phyloP scores from a whole-genome alignment of 2,329 filamentous ascomycete genomes.

The Coniochaeta sp. region DNA sequence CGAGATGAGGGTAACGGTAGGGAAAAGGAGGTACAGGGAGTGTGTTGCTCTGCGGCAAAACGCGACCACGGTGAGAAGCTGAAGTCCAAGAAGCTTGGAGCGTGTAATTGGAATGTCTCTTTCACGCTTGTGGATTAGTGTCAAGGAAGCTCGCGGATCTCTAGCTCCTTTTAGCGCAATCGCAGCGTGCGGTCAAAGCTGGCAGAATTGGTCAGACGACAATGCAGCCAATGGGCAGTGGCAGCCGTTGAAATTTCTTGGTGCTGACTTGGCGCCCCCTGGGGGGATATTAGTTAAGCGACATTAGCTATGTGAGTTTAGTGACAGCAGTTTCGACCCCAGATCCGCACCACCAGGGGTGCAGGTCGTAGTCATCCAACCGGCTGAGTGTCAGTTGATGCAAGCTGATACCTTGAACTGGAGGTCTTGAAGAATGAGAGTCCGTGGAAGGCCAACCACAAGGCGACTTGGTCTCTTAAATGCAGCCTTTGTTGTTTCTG shows the following conservation, averaged over 20 bases:
- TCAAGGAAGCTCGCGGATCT: background rate
- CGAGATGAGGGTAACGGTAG: background rate
- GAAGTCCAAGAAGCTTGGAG: background rate
- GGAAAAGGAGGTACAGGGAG: background rate
- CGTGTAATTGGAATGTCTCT: background rate
- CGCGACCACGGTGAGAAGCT: too few species aligned
- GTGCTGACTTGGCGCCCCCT: background rate
- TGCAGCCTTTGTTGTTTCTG: too few species aligned
- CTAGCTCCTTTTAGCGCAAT: background rate
- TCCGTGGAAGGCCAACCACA: too few species aligned
- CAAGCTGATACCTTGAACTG: too few species aligned
- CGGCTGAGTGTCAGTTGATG: too few species aligned
- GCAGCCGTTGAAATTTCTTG: background rate
- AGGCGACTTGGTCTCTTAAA: too few species aligned
- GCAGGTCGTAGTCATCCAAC: too few species aligned
- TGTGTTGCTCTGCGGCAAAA: too few species aligned
- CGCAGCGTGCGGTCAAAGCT: background rate
- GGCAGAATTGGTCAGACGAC: background rate
- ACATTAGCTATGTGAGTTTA: slow-evolving; percentile 18
- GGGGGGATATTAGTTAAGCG: slow-evolving; percentile 27
- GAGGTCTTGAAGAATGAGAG: too few species aligned
- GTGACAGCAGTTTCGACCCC: slow-evolving; percentile 6
- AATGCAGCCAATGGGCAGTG: too few species aligned
- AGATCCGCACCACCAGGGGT: background rate
- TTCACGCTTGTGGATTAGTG: background rate